Conservation (phyloP, 1,284 basidiomycete genomes). For the Ganoderma lingzhi region DNA sequence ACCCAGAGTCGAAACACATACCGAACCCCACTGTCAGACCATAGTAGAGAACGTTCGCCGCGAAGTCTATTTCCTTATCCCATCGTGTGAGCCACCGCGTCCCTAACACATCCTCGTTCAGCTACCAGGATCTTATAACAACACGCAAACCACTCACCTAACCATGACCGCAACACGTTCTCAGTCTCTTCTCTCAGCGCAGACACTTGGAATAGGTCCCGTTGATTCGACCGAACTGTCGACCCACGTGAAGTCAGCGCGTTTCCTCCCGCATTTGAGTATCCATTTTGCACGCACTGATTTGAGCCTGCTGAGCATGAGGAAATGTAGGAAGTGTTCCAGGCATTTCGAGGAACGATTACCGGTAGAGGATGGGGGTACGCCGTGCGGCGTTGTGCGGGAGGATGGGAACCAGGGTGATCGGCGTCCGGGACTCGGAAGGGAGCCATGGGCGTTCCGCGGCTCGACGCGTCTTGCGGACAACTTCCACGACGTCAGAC, state of each 20-base stretch:
- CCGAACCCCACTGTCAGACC: slow-evolving; percentile 81
- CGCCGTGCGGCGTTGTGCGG: slow-evolving; percentile 4
- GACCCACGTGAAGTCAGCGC: slow-evolving; percentile 14
- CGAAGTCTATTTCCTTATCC: slow-evolving; percentile 82
- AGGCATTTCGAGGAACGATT: slow-evolving; percentile 15
- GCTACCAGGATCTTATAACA: background rate
- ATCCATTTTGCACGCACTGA: slow-evolving; percentile 61
- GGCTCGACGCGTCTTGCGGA: slow-evolving; percentile 24
- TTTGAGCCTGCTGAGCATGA: slow-evolving; percentile 84
- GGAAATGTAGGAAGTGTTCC: slow-evolving; percentile 61
- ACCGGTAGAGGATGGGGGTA: background rate
- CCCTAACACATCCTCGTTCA: slow-evolving; percentile 54
- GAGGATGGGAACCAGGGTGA: slow-evolving; percentile 18
- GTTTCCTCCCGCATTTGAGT: slow-evolving; percentile 3
- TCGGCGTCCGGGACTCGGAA: slow-evolving; percentile 16
- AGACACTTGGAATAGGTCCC: slow-evolving; percentile 83
- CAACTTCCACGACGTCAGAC: slow-evolving; percentile 27
- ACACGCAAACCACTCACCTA: slow-evolving; percentile 59
- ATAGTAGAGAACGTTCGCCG: slow-evolving; percentile 78
- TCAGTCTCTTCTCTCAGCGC: slow-evolving; percentile 82
- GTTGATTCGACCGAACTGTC: slow-evolving; percentile 86
- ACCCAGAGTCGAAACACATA: slow-evolving; percentile 41
- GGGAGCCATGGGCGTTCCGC: slow-evolving; percentile 24
- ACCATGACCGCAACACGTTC: slow-evolving; percentile 76
- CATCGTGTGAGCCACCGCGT: slow-evolving; percentile 85